Percentiles rank a stretch among this genome's conserved stretches.
Conservation (phyloP, 768 basidiomycete species). For the Suillus paluster region DNA sequence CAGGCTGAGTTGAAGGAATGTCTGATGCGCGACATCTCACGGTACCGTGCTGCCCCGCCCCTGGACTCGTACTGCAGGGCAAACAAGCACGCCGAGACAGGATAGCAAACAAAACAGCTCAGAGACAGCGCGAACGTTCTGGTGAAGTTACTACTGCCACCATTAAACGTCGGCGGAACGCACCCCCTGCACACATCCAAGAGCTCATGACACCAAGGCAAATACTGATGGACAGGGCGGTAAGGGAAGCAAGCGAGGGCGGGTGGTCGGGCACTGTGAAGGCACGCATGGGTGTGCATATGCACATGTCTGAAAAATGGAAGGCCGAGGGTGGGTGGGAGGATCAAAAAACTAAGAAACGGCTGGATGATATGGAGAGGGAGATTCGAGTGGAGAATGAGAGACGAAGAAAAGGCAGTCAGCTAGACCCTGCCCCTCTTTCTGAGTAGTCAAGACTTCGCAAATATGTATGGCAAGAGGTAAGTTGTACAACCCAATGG, state of each 20-base stretch:
- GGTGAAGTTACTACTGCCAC: constrained; percentile 64
- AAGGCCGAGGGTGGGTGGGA: constrained; percentile 38
- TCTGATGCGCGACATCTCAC: constrained; percentile 45
- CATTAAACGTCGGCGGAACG: constrained; percentile 49
- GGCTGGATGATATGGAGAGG: constrained; percentile 30
- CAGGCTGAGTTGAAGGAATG: constrained; percentile 30
- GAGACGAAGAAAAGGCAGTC: constrained; percentile 10
- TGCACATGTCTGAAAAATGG: constrained; percentile 42
- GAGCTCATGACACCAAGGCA: constrained; percentile 53
- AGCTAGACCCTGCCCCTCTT: neutral
- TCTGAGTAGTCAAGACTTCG: neutral
- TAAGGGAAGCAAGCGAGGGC: constrained; percentile 58
- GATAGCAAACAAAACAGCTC: constrained; percentile 66
- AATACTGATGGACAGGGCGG: constrained; percentile 53
- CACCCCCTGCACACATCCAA: constrained; percentile 68
- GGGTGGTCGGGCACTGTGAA: constrained; percentile 77
- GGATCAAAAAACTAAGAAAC: constrained; percentile 20
- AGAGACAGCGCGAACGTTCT: constrained; percentile 59
- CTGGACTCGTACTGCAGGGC: constrained; percentile 51
- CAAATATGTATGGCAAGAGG: neutral
- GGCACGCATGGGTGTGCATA: constrained; percentile 52
- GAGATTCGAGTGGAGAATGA: constrained; percentile 37
- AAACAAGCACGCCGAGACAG: constrained; percentile 62
- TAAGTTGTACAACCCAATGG: neutral
- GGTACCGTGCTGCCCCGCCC: constrained; percentile 48